Evolutionary conservation across 768 basidiomycete genomes (phyloP).

Genomic region (Wakefieldia striispora): DNA sequence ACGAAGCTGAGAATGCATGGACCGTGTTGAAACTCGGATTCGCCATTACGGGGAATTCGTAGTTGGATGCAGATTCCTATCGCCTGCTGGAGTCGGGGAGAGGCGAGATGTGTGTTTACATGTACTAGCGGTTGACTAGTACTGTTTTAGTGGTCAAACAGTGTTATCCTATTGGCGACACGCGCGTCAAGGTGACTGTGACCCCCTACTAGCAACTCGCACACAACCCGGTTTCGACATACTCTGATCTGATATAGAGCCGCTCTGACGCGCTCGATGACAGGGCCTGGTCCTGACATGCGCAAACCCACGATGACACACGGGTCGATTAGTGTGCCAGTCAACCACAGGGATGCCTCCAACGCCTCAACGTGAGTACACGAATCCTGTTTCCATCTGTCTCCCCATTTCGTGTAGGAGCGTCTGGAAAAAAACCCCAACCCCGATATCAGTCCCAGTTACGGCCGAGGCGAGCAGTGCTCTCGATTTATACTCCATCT

Average conservation of each 20-base stretch:
- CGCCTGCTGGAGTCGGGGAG: constrained; percentile 36
- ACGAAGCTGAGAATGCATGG: constrained; percentile 43
- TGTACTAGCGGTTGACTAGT: too few species aligned
- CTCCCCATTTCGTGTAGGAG: constrained; percentile 6
- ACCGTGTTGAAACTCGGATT: constrained; percentile 36
- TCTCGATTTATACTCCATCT: constrained; percentile 1
- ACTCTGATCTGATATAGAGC: constrained; percentile 13
- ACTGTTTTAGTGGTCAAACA: too few species aligned
- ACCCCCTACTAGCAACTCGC: not conserved
- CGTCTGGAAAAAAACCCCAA: constrained; percentile 22
- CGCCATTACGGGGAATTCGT: constrained; percentile 87
- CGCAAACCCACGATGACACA: constrained; percentile 9
- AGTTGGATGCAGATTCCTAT: constrained; percentile 93
- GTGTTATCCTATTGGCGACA: too few species aligned
- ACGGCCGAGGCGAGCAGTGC: constrained; percentile 12
- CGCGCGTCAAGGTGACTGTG: not conserved
- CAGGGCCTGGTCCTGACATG: constrained; percentile 10
- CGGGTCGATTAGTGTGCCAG: constrained; percentile 9
- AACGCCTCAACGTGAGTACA: constrained; percentile 16
- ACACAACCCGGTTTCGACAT: not conserved
- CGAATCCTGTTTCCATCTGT: not conserved
- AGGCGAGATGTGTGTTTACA: not conserved
- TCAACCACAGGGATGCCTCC: constrained; percentile 33
- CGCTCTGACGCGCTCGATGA: constrained; percentile 8
- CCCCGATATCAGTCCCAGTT: constrained; percentile 20